Percentiles rank a stretch among this genome's conserved stretches.
Conservation (phyloP, 768 basidiomycete species). For the Suillus decipiens region DNA sequence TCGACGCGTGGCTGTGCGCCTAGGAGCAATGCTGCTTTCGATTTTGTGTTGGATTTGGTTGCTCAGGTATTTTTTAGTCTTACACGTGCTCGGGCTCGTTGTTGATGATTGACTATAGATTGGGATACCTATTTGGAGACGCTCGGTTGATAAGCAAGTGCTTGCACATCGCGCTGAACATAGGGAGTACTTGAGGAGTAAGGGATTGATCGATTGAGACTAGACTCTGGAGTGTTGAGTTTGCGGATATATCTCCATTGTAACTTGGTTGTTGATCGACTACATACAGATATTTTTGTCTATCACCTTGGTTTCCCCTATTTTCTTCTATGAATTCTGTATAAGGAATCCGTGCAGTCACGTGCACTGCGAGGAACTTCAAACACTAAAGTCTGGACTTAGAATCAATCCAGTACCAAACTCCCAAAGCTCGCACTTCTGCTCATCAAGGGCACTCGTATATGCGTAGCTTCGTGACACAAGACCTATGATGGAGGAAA, state of each 20-base stretch:
- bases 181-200: constrained; percentile 40
- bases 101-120: constrained; percentile 35
- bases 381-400: background rate
- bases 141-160: constrained; percentile 49
- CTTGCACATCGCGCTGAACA: constrained; percentile 49
- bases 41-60: constrained; percentile 42
- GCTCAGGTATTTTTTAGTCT: constrained; percentile 42
- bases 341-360: no score
- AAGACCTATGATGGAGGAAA: constrained; percentile 46
- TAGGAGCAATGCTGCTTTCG: constrained; percentile 58
- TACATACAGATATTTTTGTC: background rate
- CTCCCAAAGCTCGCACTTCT: constrained; percentile 65
- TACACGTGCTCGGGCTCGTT: constrained; percentile 5
- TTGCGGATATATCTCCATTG: background rate
- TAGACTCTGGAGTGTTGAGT: background rate
- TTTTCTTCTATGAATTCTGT: background rate
- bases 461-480: constrained; percentile 44
- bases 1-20: constrained; percentile 67
- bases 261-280: background rate
- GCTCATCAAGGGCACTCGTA: constrained; percentile 41
- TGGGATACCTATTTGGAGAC: constrained; percentile 53
- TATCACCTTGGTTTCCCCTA: background rate
- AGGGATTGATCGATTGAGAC: constrained; percentile 42
- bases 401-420: constrained; percentile 19
- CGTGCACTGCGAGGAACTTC: background rate